Conservation (phyloP, 2,329 filamentous ascomycete genomes). For the Paraphaeosphaeria minitans region DNA sequence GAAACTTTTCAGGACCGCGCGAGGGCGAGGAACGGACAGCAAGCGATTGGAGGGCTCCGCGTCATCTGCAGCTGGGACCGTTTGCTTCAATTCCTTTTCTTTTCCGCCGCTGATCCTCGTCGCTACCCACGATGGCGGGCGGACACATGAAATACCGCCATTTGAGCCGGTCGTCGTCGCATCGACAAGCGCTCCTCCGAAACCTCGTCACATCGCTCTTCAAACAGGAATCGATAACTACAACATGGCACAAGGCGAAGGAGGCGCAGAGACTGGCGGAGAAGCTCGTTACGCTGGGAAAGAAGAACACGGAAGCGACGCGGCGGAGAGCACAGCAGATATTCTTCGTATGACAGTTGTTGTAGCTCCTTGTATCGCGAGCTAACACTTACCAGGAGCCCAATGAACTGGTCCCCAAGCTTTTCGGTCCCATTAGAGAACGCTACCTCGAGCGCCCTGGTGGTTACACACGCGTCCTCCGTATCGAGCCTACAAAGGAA, state of each 20-base stretch:
- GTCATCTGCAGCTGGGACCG: slow-evolving; percentile 12
- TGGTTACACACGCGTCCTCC: slow-evolving; percentile 92
- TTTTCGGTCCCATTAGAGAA: slow-evolving; percentile 80
- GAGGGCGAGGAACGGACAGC: not conserved
- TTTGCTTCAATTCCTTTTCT: slow-evolving; percentile 9
- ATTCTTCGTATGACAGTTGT: slow-evolving; percentile 74
- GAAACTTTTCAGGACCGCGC: slow-evolving; percentile 16
- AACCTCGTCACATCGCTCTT: slow-evolving; percentile 96
- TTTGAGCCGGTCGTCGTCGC: slow-evolving; percentile 81
- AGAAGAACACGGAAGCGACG: slow-evolving; percentile 86
- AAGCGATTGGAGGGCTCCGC: slow-evolving; percentile 6
- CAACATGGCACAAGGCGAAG: slow-evolving; percentile 96
- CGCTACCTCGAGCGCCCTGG: slow-evolving; percentile 81
- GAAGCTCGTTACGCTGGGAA: slow-evolving; percentile 90
- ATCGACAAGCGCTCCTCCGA: slow-evolving; percentile 88
- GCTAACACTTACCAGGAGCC: slow-evolving; percentile 61
- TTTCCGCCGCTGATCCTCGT: slow-evolving; percentile 6
- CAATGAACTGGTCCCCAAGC: slow-evolving; percentile 74
- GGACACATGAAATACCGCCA: slow-evolving; percentile 87
- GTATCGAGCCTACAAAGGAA: slow-evolving; percentile 84
- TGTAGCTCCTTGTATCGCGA: slow-evolving; percentile 14
- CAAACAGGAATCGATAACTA: slow-evolving; percentile 89
- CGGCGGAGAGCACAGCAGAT: slow-evolving; percentile 76
- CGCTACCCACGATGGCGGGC: slow-evolving; percentile 71
- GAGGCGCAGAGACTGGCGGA: slow-evolving; percentile 93